These are phyloP conservation scores for Trypanosoma lewisi DNA, from an alignment of 208 protist species.

Conservation along the genomic window DNA sequence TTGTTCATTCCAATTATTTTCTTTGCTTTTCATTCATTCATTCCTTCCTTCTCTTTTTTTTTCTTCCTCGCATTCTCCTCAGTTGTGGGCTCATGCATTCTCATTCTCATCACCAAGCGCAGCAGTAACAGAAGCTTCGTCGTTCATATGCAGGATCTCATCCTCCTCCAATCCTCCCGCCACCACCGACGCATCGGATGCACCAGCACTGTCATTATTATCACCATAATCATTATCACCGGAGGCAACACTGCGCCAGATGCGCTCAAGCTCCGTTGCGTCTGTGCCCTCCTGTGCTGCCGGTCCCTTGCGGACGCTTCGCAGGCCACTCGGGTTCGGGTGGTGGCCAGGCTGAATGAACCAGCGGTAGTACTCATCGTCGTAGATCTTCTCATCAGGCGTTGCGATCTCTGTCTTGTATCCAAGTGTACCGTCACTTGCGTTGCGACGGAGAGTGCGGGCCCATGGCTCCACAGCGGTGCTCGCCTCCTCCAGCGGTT, in stretches of 20 bases:
- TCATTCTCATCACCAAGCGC: background rate
- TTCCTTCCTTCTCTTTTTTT: background rate
- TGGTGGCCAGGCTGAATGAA: slow-evolving; percentile 89
- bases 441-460: slow-evolving; percentile 60
- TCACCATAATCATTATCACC: slow-evolving; percentile 24
- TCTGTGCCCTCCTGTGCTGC: slow-evolving; percentile 16
- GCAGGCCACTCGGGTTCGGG: slow-evolving; percentile 84
- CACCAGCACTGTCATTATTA: slow-evolving; percentile 37
- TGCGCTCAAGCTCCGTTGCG: slow-evolving; percentile 61
- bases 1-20: too few relatives aligned
- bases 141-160: background rate
- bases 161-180: slow-evolving; percentile 20
- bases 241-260: slow-evolving; percentile 23
- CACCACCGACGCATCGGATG: slow-evolving; percentile 28
- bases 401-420: slow-evolving; percentile 82
- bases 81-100: background rate
- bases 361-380: slow-evolving; percentile 93
- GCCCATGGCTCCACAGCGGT: slow-evolving; percentile 79
- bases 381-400: slow-evolving; percentile 90
- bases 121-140: background rate
- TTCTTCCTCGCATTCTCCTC: background rate
- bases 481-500: slow-evolving; percentile 51
- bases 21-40: slow-evolving; percentile 1
- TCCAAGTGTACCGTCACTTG: slow-evolving; percentile 56
- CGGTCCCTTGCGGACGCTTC: slow-evolving; percentile 34